Conservation (phyloP, 1,139 yeast species). For the Pneumocystis oryctolagi region DNA sequence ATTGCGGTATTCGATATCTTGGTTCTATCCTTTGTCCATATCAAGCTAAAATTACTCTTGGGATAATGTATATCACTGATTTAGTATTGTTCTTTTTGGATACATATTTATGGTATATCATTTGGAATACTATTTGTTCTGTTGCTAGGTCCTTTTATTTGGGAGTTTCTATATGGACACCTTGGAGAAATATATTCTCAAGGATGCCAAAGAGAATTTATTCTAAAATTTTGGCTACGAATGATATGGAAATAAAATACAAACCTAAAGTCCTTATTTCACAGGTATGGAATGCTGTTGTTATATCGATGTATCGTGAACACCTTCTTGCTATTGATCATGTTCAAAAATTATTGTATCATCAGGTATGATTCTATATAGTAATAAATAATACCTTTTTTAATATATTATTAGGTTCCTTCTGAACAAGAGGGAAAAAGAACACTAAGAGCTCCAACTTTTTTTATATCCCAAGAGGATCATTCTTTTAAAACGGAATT, state of each 20-base stretch:
- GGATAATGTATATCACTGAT: constrained; percentile 84
- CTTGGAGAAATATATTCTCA: constrained; percentile 97
- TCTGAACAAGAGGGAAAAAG: constrained; percentile 95
- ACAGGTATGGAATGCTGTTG: constrained; percentile 97
- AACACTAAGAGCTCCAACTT: constrained; percentile 95
- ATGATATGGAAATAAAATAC: constrained; percentile 97
- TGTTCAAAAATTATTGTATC: constrained; percentile 89
- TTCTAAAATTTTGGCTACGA: constrained; percentile 90
- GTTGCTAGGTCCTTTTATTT: constrained; percentile 94
- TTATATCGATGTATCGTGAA: constrained; percentile 96
- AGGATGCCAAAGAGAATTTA: constrained; percentile 97
- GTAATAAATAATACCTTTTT: constrained; percentile 6
- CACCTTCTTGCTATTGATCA: constrained; percentile 94
- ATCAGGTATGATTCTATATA: constrained; percentile 31
- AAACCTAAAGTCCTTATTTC: constrained; percentile 96
- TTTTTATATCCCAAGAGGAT: constrained; percentile 95
- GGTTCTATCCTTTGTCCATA: constrained; percentile 59
- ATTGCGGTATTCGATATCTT: constrained; percentile 90
- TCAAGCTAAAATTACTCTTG: constrained; percentile 77
- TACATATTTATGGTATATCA: constrained; percentile 96
- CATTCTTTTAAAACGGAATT: constrained; percentile 87
- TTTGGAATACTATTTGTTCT: constrained; percentile 85
- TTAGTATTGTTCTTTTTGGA: constrained; percentile 91
- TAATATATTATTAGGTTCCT: constrained; percentile 57
- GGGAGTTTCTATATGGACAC: constrained; percentile 96